A percentile compares a stretch with the other conserved stretches of the same genome.
phyloP scores from a whole-genome alignment of 2,329 filamentous ascomycete genomes.

The Alternaria gaisen region DNA sequence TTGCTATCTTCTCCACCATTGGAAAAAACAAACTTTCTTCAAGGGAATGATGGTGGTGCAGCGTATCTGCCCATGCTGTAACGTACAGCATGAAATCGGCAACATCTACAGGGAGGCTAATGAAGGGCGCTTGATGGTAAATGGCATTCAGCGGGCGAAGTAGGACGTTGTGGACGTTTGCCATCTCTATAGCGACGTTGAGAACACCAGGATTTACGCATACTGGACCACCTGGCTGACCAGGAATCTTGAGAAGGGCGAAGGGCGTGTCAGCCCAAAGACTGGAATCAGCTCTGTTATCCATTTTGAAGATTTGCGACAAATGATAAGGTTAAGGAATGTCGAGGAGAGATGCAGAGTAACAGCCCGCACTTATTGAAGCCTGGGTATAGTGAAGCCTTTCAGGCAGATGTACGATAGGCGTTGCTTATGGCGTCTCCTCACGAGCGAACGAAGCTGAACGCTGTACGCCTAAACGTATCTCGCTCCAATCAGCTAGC shows the following conservation, averaged over 20 bases:
- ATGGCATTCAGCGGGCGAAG: constrained; percentile 50
- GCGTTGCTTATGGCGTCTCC: neutral
- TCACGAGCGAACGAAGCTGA: neutral
- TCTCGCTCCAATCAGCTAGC: neutral
- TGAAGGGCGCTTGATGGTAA: constrained; percentile 44
- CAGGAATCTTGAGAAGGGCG: constrained; percentile 21
- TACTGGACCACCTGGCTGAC: constrained; percentile 12
- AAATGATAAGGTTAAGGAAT: no score
- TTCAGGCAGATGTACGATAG: neutral
- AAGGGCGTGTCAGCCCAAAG: constrained; percentile 27
- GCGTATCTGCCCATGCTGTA: constrained; percentile 44
- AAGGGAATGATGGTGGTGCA: constrained; percentile 49
- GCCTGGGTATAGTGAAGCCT: neutral
- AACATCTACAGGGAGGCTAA: constrained; percentile 28
- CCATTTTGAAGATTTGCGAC: neutral
- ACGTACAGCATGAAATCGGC: constrained; percentile 44
- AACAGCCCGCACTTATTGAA: neutral
- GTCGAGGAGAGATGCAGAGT: neutral
- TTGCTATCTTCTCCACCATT: constrained; percentile 42
- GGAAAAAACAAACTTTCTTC: constrained; percentile 52
- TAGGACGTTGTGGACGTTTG: constrained; percentile 48
- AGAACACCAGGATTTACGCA: constrained; percentile 46
- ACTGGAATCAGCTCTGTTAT: neutral
- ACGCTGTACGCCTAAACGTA: neutral
- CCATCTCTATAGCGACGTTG: constrained; percentile 43